Base-by-base conservation (phyloP, 768 basidiomycete genomes). In the Amanita rimosa region DNA sequence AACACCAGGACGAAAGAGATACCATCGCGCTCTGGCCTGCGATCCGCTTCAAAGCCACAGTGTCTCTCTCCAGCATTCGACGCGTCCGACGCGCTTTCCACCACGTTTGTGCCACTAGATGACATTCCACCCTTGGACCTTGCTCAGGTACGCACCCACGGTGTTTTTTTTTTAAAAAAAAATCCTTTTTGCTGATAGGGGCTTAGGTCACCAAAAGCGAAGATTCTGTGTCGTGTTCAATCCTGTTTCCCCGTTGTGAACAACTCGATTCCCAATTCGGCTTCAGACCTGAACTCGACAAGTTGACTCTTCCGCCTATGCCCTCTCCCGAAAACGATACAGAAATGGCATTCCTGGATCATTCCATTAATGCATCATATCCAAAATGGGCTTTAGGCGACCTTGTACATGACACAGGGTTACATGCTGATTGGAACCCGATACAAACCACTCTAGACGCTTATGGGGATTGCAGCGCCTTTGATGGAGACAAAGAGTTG, bases 401-500 rank as follows among this genome's bases (percentile, higher is more conserved):
- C 10, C 31, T 16, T 35, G 41, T n/a, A 14, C 47, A 26, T 10
- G 41, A 36, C 16, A 16, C 38, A 2, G 48, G 48, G n/a, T 5
- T 49, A 34, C 40, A 49, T 22, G 40, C 39, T 3, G 48, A 24
- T n/a, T 49, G 48, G 48, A 34, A 49, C 33, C 40, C 48, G 39
- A 14, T 49, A n/a, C 40, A 36, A 34, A 43, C 40, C 1, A 43
- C 48, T 5, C 22, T 49, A 41, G 40, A 49, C 33, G 39, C 48
- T 4, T 49, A 49, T n/a, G 29, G 48, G 6, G 40, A 49, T 26
- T 11, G 10, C 26, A 31, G 19, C 33, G 19, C 35, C 21, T 14
- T 17, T 9, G 11, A 48, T 22, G 31, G 22, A 24, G 19, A 27
- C 10, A 35, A 40, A 21, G 31, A 42, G 4, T 10, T 37, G 10